A percentile compares a stretch with the other conserved stretches of the same genome.
Evolutionary conservation across 257 asterid genomes (phyloP).

Genomic region (Dorcoceras hygrometricum): DNA sequence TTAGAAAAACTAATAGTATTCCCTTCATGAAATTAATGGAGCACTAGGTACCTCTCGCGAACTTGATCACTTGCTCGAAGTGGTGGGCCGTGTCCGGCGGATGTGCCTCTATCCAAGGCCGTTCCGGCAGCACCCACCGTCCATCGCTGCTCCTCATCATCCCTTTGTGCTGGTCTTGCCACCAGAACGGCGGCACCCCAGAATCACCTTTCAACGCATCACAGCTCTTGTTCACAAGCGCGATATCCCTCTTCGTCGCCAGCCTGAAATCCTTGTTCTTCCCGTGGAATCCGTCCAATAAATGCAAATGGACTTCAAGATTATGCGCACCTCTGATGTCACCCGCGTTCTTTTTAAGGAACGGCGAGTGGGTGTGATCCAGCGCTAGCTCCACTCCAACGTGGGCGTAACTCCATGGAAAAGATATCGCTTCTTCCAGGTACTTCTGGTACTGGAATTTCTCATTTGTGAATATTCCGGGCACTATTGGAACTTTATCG

Average conservation of each 20-base stretch:
- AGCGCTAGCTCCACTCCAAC: conserved; percentile 62
- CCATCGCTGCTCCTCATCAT: conserved; percentile 55
- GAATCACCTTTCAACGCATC: conserved; percentile 50
- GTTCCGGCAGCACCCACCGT: conserved; percentile 67
- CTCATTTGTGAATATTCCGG: conserved; percentile 70
- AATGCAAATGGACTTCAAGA: conserved; percentile 65
- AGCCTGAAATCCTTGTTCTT: conserved; percentile 29
- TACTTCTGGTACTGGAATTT: conserved; percentile 55
- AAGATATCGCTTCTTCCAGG: conserved; percentile 44
- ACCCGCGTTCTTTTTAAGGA: conserved; percentile 31
- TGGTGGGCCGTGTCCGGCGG: conserved; percentile 80
- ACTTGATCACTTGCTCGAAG: conserved; percentile 60
- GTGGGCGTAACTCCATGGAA: conserved; percentile 85
- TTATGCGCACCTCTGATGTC: conserved; percentile 55
- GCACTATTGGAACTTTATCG: conserved; percentile 63
- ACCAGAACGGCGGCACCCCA: conserved; percentile 65
- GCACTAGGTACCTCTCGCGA: conserved; percentile 34
- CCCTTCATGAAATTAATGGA: no score
- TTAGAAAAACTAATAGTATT: no score
- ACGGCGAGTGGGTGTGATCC: conserved; percentile 58
- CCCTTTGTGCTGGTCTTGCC: conserved; percentile 87
- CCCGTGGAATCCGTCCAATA: conserved; percentile 67
- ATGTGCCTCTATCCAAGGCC: conserved; percentile 61
- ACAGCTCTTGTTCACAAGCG: conserved; percentile 63
- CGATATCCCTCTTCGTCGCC: conserved; percentile 49